Evolutionary conservation across 306 rosid genomes (phyloP), one percentile per base, ranked within the genome.

Genomic region (Glycine latifolia): DNA sequence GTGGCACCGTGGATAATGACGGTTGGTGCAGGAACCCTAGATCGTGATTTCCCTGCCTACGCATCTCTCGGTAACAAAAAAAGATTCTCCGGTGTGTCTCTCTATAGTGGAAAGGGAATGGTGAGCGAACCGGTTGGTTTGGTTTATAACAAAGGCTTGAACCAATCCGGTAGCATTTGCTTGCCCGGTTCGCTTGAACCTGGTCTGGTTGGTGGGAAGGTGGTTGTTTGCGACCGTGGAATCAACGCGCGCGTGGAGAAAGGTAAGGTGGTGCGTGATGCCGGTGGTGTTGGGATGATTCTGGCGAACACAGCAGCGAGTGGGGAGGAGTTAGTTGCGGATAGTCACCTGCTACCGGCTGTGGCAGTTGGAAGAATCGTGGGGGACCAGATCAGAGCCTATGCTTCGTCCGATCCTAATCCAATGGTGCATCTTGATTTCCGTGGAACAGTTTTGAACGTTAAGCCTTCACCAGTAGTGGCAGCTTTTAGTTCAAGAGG

Each of bases 1-100:
- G 94, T 89, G 5, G 99, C 99, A 0, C 99, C 99, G 0, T 95
- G 99, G 99, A 84, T 95, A 76, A 95, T 93, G 99, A 95, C 99
- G 7, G 96, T 95, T 14, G 99, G 99, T 0, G 99, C 99, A 0
- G 99, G 99, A 0, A 95, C 99, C 0, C 54, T 95, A 2, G 99
- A 95, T 68, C 87, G 99, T 7, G 98, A 95, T 49, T 95, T 95
- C 62, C 99, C 99, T 4, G 99, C 99, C 63, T 91, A 68, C 35
- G 89, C 88, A 2, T 11, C 26, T 3, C 84, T 93, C 0, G 99
- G 99, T 0, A 89, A 87, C 73, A 83, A 89, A 1, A 83, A 82
- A 12, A 85, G 75, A 33, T 81, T 85, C 79, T 20, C 52, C 0
- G 98, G 99, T 0, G 97, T 91, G 8, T 95, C 99, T 0, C 94